Evolutionary conservation across 371 early-diverging fungal genomes (phyloP).

Genomic region (Actinomortierella wolfii): DNA sequence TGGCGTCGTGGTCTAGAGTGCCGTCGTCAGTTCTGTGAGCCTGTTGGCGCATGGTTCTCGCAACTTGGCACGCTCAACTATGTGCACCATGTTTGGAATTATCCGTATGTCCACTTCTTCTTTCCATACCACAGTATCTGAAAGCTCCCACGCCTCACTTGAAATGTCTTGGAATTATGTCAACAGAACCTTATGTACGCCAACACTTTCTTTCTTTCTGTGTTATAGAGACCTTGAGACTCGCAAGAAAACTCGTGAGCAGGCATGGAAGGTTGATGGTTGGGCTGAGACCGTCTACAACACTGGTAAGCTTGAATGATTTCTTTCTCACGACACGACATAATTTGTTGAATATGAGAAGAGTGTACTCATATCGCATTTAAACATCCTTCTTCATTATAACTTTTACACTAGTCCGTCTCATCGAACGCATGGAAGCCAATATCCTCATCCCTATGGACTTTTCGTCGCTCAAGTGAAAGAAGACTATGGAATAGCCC

Average conservation of each 20-base stretch:
- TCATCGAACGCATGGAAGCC: slow-evolving; percentile 85
- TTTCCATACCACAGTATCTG: not conserved
- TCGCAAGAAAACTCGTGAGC: slow-evolving; percentile 89
- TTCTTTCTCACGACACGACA: not conserved
- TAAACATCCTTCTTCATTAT: slow-evolving; percentile 1
- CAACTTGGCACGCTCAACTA: slow-evolving; percentile 88
- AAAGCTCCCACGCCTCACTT: not conserved
- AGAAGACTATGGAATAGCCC: slow-evolving; percentile 11
- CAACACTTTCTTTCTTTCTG: no score
- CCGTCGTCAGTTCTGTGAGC: slow-evolving; percentile 83
- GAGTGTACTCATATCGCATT: not conserved
- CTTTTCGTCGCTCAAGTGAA: slow-evolving; percentile 76
- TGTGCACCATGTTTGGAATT: slow-evolving; percentile 95
- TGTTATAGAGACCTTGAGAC: slow-evolving; percentile 70
- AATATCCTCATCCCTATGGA: slow-evolving; percentile 81
- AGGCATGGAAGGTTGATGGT: slow-evolving; percentile 91
- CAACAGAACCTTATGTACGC: no score
- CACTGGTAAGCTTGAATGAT: slow-evolving; percentile 64
- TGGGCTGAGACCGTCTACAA: slow-evolving; percentile 94
- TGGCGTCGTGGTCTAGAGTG: slow-evolving; percentile 90
- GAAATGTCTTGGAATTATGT: not conserved
- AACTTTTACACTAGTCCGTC: slow-evolving; percentile 58
- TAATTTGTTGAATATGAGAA: no score
- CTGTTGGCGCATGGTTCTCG: slow-evolving; percentile 95
- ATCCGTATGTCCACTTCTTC: slow-evolving; percentile 61